Evolutionary conservation across 2,329 filamentous ascomycete species (phyloP).

Genomic region (Microascus cirrosus): DNA sequence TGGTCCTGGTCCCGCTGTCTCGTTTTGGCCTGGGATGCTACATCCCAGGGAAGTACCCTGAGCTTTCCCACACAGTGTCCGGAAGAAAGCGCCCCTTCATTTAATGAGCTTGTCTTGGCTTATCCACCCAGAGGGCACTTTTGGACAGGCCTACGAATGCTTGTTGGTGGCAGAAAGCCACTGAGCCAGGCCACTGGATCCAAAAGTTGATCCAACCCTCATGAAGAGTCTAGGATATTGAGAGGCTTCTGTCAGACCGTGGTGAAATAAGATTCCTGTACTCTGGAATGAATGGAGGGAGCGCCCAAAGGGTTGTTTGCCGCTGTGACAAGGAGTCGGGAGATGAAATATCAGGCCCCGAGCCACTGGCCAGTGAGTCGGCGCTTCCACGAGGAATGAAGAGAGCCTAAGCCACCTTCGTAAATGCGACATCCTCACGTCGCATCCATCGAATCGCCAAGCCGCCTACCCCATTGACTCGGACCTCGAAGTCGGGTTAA

Average conservation of each 20-base stretch:
- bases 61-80: background rate
- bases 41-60: background rate
- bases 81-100: background rate
- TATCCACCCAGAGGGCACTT: background rate
- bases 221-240: background rate
- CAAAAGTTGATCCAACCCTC: background rate
- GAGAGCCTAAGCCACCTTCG: too few relatives aligned
- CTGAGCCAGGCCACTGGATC: background rate
- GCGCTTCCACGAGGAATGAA: too few relatives aligned
- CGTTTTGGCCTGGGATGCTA: background rate
- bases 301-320: too few relatives aligned
- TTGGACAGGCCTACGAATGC: background rate
- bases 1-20: background rate
- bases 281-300: background rate
- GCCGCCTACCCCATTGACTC: background rate
- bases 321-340: too few relatives aligned
- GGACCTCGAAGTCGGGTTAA: background rate
- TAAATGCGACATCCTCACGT: background rate
- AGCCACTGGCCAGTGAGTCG: too few relatives aligned
- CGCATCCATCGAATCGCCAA: background rate
- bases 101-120: background rate
- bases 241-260: background rate
- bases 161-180: background rate
- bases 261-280: background rate
- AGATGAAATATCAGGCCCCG: too few relatives aligned